Base-by-base conservation (phyloP, 78 protist species). In the Andalucia godoyi region DNA sequence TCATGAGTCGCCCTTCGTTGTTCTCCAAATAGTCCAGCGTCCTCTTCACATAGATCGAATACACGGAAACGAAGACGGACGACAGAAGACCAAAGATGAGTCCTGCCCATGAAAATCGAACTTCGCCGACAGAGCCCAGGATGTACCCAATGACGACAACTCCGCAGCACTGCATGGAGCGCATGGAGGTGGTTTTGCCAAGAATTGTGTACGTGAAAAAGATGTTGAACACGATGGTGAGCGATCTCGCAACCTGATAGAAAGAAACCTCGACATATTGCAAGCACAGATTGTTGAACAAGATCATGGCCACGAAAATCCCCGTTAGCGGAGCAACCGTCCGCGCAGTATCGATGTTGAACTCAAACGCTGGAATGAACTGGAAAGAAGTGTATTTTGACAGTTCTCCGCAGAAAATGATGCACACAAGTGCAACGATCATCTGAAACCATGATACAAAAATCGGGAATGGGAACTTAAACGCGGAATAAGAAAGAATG, bases 171-270 rank as follows among this genome's bases (percentile, higher is more conserved):
- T 8, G 42, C 12, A 76, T 47, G 9, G 88, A 62, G 2, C 40
- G 60, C 2, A 4, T 32, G 27, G 86, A 70, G 5, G 92, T 87
- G 15, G 69, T 47, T 6, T 64, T 63, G 42, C 79, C 77, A 12
- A 87, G 50, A n/a, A 83, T 30, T 12, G 61, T 4, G 54, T 80
- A 80, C 17, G 85, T 72, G 38, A 87, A 73, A 27, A 75, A 2
- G 15, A 87, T 45, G 41, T 77, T 77, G 68, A 87, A 87, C 52
- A 74, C 61, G 68, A 81, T 87, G 5, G 92, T 80, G 27, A 83
- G 68, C 36, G 86, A 73, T 40, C 92, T 74, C n/a, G 86, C 92
- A 36, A 86, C 82, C 43, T 79, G 86, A 71, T 83, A 86, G 36
- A 82, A 86, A 10, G 88, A 74, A 37, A 86, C 86, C 29, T 77